phyloP scores from a whole-genome alignment of 495 filamentous ascomycete species.

The Neurospora tetraspora region DNA sequence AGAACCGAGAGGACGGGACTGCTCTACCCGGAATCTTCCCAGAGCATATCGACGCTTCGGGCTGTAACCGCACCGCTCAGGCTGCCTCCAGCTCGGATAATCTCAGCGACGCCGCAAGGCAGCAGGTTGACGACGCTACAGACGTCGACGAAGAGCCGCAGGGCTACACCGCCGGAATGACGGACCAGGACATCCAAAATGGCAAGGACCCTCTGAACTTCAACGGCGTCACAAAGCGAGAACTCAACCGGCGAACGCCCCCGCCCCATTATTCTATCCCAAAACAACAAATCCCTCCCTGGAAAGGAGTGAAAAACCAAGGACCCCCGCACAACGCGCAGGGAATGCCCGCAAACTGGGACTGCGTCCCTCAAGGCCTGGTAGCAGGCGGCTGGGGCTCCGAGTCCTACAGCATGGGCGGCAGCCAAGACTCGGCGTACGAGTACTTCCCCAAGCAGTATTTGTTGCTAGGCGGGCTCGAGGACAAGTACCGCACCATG shows the following conservation, averaged over 20 bases:
- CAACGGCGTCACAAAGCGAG: neutral
- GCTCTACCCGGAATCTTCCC: constrained; percentile 80
- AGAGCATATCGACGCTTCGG: constrained; percentile 60
- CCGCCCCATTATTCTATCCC: neutral
- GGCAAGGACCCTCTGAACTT: neutral
- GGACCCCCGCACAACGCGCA: constrained; percentile 4
- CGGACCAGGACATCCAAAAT: neutral
- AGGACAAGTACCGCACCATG: constrained; percentile 72
- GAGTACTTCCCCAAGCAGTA: constrained; percentile 88
- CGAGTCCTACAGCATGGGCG: constrained; percentile 53
- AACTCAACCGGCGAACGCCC: neutral
- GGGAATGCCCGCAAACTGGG: constrained; percentile 22
- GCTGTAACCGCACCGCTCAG: constrained; percentile 39
- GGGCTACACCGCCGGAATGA: constrained; percentile 3
- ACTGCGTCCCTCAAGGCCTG: constrained; percentile 47
- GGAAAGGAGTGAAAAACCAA: neutral
- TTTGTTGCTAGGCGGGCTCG: constrained; percentile 70
- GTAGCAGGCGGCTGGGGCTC: constrained; percentile 24
- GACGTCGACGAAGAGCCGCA: constrained; percentile 1
- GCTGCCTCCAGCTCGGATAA: constrained; percentile 8
- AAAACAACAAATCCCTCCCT: neutral
- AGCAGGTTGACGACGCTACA: constrained; percentile 12
- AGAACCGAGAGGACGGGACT: constrained; percentile 50
- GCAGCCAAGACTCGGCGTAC: constrained; percentile 81
- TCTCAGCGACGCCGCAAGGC: constrained; percentile 9